A percentile compares a stretch with the other conserved stretches of the same genome.
Conservation (phyloP, 192 early-diverging fungal species). For the Rhizophagus prolifer region DNA sequence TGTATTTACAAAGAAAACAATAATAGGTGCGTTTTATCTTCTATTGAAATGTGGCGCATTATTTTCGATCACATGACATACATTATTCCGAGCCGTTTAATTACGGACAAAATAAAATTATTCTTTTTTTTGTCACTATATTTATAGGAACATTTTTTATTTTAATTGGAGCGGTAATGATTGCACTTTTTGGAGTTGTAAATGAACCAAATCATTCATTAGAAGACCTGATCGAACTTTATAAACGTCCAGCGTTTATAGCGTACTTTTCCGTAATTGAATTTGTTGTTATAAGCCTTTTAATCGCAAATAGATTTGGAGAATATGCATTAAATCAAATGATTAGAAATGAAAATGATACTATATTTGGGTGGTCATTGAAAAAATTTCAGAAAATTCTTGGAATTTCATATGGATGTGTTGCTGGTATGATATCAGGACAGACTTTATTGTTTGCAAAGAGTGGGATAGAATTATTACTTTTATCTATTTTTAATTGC, state of each 20-base stretch:
- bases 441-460: constrained; percentile 77
- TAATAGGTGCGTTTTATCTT: constrained; percentile 41
- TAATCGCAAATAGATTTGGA: constrained; percentile 47
- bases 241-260: constrained; percentile 65
- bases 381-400: constrained; percentile 43
- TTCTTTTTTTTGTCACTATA: not conserved
- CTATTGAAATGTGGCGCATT: too few relatives aligned
- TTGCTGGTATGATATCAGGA: constrained; percentile 70
- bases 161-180: constrained; percentile 60
- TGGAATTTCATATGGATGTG: constrained; percentile 64
- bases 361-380: constrained; percentile 29
- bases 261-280: constrained; percentile 61
- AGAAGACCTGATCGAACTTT: constrained; percentile 63
- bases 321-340: constrained; percentile 36
- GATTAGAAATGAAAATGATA: constrained; percentile 4
- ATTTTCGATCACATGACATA: not conserved
- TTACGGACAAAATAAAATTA: not conserved
- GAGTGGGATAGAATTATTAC: constrained; percentile 71
- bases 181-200: constrained; percentile 74
- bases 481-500: constrained; percentile 53
- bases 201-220: constrained; percentile 71
- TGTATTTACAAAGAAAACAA: constrained; percentile 60
- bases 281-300: constrained; percentile 46
- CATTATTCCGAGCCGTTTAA: not conserved
- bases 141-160: constrained; percentile 64